Conservation (phyloP, 2,329 filamentous ascomycete genomes). For the Penicillium sp. region DNA sequence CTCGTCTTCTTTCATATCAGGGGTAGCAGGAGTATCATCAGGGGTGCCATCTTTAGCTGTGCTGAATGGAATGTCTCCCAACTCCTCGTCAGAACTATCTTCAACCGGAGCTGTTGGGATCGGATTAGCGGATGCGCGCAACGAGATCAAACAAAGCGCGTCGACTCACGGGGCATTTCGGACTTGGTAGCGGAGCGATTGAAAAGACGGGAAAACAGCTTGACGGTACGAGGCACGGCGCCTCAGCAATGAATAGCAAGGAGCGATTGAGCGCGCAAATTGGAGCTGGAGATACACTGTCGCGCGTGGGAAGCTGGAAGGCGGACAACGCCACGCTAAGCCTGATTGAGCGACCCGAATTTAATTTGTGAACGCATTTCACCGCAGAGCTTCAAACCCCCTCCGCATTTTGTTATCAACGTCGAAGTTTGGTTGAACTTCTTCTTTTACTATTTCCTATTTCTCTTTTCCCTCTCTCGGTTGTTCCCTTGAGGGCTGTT, state of each 20-base stretch:
- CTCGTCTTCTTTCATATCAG: conserved; percentile 18
- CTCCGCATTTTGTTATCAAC: conserved; percentile 20
- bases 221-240: conserved; percentile 19
- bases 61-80: conserved; percentile 40
- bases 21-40: conserved; percentile 1
- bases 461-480: conserved; percentile 11
- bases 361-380: conserved; percentile 35
- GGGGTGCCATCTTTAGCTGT: conserved; percentile 24
- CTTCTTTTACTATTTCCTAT: neutral
- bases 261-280: neutral
- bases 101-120: conserved; percentile 28
- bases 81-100: conserved; percentile 39
- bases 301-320: conserved; percentile 31
- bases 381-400: conserved; percentile 26
- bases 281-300: conserved; percentile 11
- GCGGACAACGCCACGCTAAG: conserved; percentile 30
- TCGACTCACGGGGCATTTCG: conserved; percentile 44
- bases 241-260: conserved; percentile 6
- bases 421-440: conserved; percentile 10
- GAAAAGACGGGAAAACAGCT: conserved; percentile 32
- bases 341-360: conserved; percentile 37
- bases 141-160: conserved; percentile 5
- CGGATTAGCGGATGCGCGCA: neutral
- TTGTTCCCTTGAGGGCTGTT: conserved; percentile 30
- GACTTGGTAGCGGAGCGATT: conserved; percentile 17